A percentile compares a stretch with the other conserved stretches of the same genome.
phyloP scores from a whole-genome alignment of 768 basidiomycete species.

The Tulasnella sp. region DNA sequence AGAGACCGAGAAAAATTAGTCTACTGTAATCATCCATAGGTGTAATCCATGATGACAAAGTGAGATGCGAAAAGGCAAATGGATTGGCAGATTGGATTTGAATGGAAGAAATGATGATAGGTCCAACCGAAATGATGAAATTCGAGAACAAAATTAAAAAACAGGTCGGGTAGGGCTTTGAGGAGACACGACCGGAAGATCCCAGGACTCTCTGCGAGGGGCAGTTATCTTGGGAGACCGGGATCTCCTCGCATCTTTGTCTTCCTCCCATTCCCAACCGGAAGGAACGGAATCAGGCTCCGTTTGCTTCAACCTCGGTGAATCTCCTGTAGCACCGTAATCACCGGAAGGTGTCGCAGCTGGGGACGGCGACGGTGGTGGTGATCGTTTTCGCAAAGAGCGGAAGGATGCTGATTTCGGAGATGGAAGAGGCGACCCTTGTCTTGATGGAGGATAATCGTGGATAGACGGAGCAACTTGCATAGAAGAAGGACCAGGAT shows the following conservation, averaged over 20 bases:
- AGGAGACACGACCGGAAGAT: conserved; percentile 9
- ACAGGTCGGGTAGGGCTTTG: background rate
- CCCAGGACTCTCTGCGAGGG: conserved; percentile 13
- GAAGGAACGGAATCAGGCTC: background rate
- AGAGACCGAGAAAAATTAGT: background rate
- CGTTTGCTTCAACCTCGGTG: conserved; percentile 15
- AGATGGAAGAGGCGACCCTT: conserved; percentile 1
- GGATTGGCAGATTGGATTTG: background rate
- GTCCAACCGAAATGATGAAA: background rate
- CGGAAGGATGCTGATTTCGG: background rate
- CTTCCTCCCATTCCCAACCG: conserved; percentile 22
- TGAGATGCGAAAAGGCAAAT: background rate
- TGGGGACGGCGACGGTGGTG: conserved; percentile 29
- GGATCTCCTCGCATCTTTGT: background rate
- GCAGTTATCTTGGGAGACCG: background rate
- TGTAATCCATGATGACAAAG: background rate
- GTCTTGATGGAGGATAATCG: conserved; percentile 18
- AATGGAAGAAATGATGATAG: background rate
- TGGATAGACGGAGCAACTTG: background rate
- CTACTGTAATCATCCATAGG: background rate
- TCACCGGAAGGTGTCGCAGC: conserved; percentile 6
- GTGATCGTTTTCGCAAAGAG: conserved; percentile 25
- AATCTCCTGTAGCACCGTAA: conserved; percentile 18
- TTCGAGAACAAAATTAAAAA: background rate
- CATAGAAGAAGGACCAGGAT: background rate